Evolutionary conservation across 2,329 filamentous ascomycete genomes (phyloP).

Genomic region (Fusarium oxysporum): DNA sequence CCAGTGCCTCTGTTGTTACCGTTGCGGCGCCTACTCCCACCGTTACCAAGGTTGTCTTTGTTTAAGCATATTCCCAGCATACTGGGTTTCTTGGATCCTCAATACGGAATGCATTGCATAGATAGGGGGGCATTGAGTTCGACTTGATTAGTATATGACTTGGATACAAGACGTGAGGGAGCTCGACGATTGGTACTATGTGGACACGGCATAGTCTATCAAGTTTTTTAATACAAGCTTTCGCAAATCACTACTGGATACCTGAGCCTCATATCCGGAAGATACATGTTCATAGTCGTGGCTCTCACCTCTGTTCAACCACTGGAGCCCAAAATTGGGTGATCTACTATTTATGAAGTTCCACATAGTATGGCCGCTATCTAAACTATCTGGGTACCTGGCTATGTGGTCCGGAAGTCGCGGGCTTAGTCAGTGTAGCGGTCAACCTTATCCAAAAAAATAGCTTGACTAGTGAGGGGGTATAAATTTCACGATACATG

Average conservation of each 20-base stretch:
- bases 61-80: background rate
- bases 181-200: background rate
- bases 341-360: background rate
- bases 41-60: slow-evolving; percentile 29
- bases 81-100: background rate
- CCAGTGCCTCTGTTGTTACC: slow-evolving; percentile 24
- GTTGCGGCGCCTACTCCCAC: slow-evolving; percentile 33
- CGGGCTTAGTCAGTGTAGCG: background rate
- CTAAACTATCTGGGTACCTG: too few species aligned
- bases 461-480: background rate
- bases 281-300: background rate
- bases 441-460: background rate
- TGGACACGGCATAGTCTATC: background rate
- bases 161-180: background rate
- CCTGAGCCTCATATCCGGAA: accelerated
- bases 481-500: background rate
- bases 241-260: background rate
- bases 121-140: too few species aligned
- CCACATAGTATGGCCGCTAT: background rate
- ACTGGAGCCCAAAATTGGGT: background rate
- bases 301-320: background rate
- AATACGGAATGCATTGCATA: background rate
- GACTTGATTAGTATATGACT: background rate
- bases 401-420: background rate
- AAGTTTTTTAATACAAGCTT: background rate